Evolutionary conservation across 2,329 filamentous ascomycete genomes (phyloP), one percentile per base, ranked within the genome.

Genomic region (Lecanosticta acicola): DNA sequence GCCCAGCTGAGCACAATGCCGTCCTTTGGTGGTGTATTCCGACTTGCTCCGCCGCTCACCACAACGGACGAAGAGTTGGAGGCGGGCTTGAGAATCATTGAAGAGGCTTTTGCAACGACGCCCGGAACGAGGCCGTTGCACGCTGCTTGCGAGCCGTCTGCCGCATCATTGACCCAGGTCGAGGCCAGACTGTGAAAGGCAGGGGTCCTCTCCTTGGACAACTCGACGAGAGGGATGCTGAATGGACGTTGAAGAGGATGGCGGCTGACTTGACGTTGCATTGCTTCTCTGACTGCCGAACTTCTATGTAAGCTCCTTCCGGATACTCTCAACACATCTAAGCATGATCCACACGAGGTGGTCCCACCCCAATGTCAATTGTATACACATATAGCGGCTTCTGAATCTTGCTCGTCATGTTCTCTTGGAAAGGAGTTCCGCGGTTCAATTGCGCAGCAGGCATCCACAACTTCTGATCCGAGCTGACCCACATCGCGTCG

Each of bases 81-180:
- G 14, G 64, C 71, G 32, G 79, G 78, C 0, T 55, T 84, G 46
- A 54, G 46, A 1, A 75, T 83, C 37, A 66, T 84, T 49, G 79
- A 83, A 55, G 65, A 75, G 55, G 77, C 78, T 0, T 76, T 83
- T 39, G 49, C 48, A 5, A 43, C 34, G 24, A 78, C n/a, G 71
- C 78, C 5, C 69, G 64, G 64, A 2, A 65, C 62, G 1, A 59
- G 60, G 60, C 59, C 63, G 8, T 35, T 66, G 39, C 61, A 62
- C 44, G 39, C 19, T 29, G 24, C n/a, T n/a, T n/a, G n/a, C n/a
- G n/a, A n/a, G n/a, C n/a, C n/a, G n/a, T n/a, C n/a, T n/a, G n/a
- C n/a, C n/a, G n/a, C n/a, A n/a, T n/a, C n/a, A n/a, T n/a, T n/a
- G n/a, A n/a, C n/a, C n/a, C n/a, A n/a, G n/a, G n/a, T n/a, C n/a